phyloP scores from a whole-genome alignment of 768 basidiomycete species.

The Lactarius deliciosus region DNA sequence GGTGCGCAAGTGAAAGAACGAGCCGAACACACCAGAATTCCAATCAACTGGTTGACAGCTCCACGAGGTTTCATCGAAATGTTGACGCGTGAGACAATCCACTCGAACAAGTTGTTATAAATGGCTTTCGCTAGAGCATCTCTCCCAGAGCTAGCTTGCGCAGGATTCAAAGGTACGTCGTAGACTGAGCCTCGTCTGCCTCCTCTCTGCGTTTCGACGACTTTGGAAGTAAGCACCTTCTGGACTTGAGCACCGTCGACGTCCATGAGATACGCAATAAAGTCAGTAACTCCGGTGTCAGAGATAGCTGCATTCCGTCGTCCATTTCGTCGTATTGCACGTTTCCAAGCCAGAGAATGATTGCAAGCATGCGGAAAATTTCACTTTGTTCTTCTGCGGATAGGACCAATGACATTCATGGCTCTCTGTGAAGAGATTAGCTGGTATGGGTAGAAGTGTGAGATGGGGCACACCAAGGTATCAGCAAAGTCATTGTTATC shows the following conservation, averaged over 20 bases:
- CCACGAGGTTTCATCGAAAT: constrained; percentile 90
- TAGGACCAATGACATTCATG: constrained; percentile 93
- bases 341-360: constrained; percentile 95
- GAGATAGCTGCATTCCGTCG: constrained; percentile 77
- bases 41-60: constrained; percentile 77
- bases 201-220: constrained; percentile 91
- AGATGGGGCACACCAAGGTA: constrained; percentile 64
- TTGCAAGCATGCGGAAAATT: constrained; percentile 91
- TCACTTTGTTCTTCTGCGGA: constrained; percentile 79
- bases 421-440: constrained; percentile 58
- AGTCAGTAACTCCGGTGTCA: constrained; percentile 90
- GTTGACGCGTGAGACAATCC: constrained; percentile 97
- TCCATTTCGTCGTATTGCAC: constrained; percentile 87
- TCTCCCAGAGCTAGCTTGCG: constrained; percentile 85
- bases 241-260: constrained; percentile 74
- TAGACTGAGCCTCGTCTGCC: constrained; percentile 95
- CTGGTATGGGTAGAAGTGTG: background rate
- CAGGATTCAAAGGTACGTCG: constrained; percentile 90
- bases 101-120: constrained; percentile 98
- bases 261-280: constrained; percentile 93
- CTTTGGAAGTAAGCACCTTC: constrained; percentile 80
- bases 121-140: constrained; percentile 95
- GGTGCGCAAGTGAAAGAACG: constrained; percentile 7
- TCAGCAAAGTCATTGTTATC: constrained; percentile 85
- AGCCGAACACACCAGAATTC: constrained; percentile 68